Conservation (phyloP, 352 stramenopile genomes). For the Globisporangium paroecandrum region DNA sequence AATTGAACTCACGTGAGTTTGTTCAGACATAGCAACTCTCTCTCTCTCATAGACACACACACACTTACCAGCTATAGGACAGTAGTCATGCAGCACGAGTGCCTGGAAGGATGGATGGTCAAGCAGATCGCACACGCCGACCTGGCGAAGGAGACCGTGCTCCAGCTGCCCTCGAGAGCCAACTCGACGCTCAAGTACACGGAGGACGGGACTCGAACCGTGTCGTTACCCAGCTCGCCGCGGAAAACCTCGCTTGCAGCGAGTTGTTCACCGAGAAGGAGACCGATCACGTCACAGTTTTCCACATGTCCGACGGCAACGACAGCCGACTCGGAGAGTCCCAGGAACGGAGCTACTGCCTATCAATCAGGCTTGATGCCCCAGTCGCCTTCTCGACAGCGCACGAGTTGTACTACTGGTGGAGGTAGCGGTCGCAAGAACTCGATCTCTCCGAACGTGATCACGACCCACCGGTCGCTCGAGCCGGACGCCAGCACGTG, state of each 20-base stretch:
- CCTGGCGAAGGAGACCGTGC: constrained; percentile 58
- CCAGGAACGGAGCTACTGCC: neutral
- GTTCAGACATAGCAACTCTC: neutral
- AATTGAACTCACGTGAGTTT: neutral
- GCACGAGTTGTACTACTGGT: neutral
- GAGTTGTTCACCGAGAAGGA: constrained; percentile 14
- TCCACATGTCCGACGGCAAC: neutral
- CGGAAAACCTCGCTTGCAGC: neutral
- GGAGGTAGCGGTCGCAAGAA: constrained; percentile 5
- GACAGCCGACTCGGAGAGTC: neutral
- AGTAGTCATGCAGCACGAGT: constrained; percentile 58
- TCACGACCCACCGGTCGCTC: neutral
- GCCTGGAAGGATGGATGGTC: constrained; percentile 77
- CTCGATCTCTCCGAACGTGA: constrained; percentile 6
- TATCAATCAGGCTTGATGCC: neutral
- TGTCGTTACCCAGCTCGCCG: constrained; percentile 8
- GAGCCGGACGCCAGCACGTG: constrained; percentile 26
- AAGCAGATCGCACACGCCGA: constrained; percentile 65
- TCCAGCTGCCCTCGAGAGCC: constrained; percentile 39
- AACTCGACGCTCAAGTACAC: neutral
- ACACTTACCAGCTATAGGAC: neutral
- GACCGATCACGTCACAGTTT: constrained; percentile 4
- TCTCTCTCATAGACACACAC: neutral
- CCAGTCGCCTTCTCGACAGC: constrained; percentile 13
- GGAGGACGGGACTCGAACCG: neutral